A percentile compares a stretch with the other conserved stretches of the same genome.
phyloP scores from a whole-genome alignment of 2,329 filamentous ascomycete species.

The Penicillium sp. region DNA sequence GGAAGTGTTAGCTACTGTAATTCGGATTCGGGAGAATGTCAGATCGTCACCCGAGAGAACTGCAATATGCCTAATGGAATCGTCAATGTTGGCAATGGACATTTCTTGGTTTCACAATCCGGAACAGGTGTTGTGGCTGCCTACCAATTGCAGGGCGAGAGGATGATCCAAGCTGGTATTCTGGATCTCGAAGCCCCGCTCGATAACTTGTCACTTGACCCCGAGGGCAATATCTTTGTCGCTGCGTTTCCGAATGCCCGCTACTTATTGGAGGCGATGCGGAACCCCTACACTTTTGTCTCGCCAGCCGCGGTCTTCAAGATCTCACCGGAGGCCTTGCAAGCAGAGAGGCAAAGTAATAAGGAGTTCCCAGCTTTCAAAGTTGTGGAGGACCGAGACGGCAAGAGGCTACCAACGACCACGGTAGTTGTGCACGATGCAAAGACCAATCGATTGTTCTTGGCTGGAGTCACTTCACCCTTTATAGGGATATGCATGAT shows the following conservation, averaged over 20 bases:
- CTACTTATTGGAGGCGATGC: conserved; percentile 18
- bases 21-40: conserved; percentile 24
- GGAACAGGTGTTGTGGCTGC: conserved; percentile 25
- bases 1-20: conserved; percentile 32
- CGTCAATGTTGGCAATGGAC: conserved; percentile 29
- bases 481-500: conserved; percentile 22
- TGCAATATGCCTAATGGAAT: conserved; percentile 37
- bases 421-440: conserved; percentile 18
- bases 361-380: conserved; percentile 25
- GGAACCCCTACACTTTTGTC: conserved; percentile 17
- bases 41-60: conserved; percentile 20
- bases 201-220: conserved; percentile 40
- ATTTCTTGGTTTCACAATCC: conserved; percentile 36
- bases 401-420: conserved; percentile 16
- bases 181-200: conserved; percentile 31
- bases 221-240: conserved; percentile 35
- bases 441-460: conserved; percentile 9
- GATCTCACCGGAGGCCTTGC: neutral
- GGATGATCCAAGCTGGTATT: conserved; percentile 6
- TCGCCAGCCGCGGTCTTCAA: conserved; percentile 1
- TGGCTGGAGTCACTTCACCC: conserved; percentile 22
- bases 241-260: conserved; percentile 32
- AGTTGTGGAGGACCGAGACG: conserved; percentile 37
- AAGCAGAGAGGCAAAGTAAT: conserved; percentile 6
- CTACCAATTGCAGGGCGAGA: conserved; percentile 4